Conservation (phyloP, 1,139 yeast species). For the Saccharomycopsis hybrid region DNA sequence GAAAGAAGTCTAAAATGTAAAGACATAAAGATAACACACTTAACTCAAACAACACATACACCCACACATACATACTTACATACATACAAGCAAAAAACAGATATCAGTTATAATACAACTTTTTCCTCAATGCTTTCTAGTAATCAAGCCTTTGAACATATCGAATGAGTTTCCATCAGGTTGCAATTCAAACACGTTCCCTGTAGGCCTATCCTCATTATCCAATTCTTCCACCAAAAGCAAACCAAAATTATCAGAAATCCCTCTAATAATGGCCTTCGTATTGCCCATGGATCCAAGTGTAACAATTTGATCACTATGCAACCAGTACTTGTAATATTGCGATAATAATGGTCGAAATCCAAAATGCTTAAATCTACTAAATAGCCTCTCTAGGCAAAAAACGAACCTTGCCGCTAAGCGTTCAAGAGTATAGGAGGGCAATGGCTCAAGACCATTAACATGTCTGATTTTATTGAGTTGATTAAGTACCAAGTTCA, state of each 20-base stretch:
- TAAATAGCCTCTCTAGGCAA: slow-evolving; percentile 56
- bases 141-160: slow-evolving; percentile 86
- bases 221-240: slow-evolving; percentile 65
- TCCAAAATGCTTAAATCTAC: slow-evolving; percentile 53
- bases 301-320: slow-evolving; percentile 56
- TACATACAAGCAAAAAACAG: no score
- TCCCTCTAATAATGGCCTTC: slow-evolving; percentile 68
- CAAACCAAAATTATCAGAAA: slow-evolving; percentile 78
- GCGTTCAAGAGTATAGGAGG: slow-evolving; percentile 51
- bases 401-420: slow-evolving; percentile 66
- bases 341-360: slow-evolving; percentile 56
- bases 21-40: no score
- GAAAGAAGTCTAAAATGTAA: no score
- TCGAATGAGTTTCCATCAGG: slow-evolving; percentile 98
- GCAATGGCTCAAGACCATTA: slow-evolving; percentile 38
- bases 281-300: slow-evolving; percentile 42
- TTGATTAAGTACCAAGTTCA: slow-evolving; percentile 59
- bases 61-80: no score
- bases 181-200: slow-evolving; percentile 61
- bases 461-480: slow-evolving; percentile 46
- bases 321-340: slow-evolving; percentile 86
- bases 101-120: no score
- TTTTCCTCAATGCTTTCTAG: slow-evolving; percentile 52
- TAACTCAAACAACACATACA: no score
- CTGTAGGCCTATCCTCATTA: slow-evolving; percentile 38